phyloP scores from a whole-genome alignment of 345 rosid species.

The Lepidium africanum region DNA sequence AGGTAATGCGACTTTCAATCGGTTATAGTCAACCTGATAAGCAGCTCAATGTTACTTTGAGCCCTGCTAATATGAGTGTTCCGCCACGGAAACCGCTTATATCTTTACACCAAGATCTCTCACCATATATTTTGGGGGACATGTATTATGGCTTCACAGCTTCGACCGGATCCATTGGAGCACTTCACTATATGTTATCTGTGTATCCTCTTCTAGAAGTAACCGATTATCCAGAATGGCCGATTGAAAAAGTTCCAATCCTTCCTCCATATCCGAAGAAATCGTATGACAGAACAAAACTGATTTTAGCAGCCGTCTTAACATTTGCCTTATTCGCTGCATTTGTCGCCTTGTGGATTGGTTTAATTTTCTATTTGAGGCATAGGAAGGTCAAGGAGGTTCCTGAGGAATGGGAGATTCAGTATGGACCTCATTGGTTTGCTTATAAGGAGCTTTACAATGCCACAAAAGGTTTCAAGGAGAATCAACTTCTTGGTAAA shows the following conservation, averaged over 20 bases:
- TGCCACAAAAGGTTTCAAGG: slow-evolving; percentile 43
- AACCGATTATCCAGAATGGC: slow-evolving; percentile 6
- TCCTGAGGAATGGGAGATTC: slow-evolving; percentile 44
- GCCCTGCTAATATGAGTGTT: slow-evolving; percentile 8
- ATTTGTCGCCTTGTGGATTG: background rate
- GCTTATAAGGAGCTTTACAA: slow-evolving; percentile 31
- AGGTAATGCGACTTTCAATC: slow-evolving; percentile 36
- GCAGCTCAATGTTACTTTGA: slow-evolving; percentile 35
- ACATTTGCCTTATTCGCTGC: background rate
- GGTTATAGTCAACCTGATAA: slow-evolving; percentile 32
- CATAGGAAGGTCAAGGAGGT: slow-evolving; percentile 25
- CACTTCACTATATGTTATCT: slow-evolving; percentile 36
- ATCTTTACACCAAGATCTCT: slow-evolving; percentile 35
- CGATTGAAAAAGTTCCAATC: slow-evolving; percentile 7
- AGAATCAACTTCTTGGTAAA: slow-evolving; percentile 34
- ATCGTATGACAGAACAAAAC: slow-evolving; percentile 5
- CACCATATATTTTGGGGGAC: slow-evolving; percentile 20
- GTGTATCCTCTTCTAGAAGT: slow-evolving; percentile 25
- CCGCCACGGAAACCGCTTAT: slow-evolving; percentile 31
- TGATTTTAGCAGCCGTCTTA: background rate
- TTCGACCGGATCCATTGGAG: slow-evolving; percentile 28
- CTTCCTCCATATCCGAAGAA: slow-evolving; percentile 46
- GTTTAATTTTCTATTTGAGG: slow-evolving; percentile 11
- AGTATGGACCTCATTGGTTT: slow-evolving; percentile 42
- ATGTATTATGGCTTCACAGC: slow-evolving; percentile 55